Evolutionary conservation across 192 early-diverging fungal genomes (phyloP), one percentile per base, ranked within the genome.

Genomic region (Phlyctochytrium planicorne): DNA sequence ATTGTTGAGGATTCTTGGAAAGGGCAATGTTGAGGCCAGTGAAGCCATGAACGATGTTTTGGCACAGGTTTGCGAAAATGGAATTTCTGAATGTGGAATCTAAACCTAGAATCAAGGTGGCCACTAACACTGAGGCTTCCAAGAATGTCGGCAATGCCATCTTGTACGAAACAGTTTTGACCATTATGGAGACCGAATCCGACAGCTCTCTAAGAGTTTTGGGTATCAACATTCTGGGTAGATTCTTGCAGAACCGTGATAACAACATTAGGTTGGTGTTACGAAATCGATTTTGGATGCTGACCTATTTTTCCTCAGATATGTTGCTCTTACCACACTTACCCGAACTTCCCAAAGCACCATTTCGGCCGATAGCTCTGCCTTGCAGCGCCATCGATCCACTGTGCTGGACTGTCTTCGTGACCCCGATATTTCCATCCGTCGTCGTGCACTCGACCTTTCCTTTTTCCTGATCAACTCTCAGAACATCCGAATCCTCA

Each of bases 91-190:
- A 3, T 24, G 66, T 62, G 12, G 20, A 60, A n/a, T n/a, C n/a
- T n/a, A n/a, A n/a, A n/a, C n/a, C n/a, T n/a, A 62, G 4, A 33
- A 35, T 57, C 1, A 30, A 84, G 79, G 89, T 99, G 30, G 97
- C 95, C 1, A 98, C 94, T 52, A 94, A 91, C 68, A 95, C 93
- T 20, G 96, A 98, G 81, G 87, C 87, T 10, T 75, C 91, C 12
- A 95, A 98, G 75, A 99, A 99, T 75, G 95, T 96, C 34, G 97
- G 96, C 27, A 98, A 95, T 68, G 88, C 97, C 12, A 95, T 99
- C 62, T 79, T 98, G 55, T 99, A 99, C 75, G 97, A 99, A 72
- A 93, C 94, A 36, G 96, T 97, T 0, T 72, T 96, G 72, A 97
- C 97, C 1, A 95, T 95, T 55, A 92, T 99, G 91, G 91, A 93